Evolutionary conservation across 306 rosid species (phyloP).

Genomic region (Vigna trinervia): DNA sequence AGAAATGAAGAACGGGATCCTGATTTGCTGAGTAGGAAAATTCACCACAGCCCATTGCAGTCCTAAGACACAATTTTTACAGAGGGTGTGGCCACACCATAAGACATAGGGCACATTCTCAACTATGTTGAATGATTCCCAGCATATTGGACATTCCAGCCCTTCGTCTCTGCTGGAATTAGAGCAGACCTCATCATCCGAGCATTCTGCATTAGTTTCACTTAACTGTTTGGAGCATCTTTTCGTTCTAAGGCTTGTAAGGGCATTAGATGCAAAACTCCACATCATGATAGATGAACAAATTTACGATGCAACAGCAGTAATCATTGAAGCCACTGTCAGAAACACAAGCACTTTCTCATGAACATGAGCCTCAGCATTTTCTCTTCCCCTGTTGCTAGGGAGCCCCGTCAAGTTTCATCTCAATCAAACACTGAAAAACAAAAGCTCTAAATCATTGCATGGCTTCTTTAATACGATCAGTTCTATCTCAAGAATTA

Average conservation of each 20-base stretch:
- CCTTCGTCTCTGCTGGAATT: conserved; percentile 81
- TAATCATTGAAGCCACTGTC: conserved; percentile 41
- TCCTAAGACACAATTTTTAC: conserved; percentile 89
- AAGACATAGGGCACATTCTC: conserved; percentile 95
- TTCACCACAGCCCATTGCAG: conserved; percentile 84
- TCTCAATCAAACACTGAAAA: conserved; percentile 44
- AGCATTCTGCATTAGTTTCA: conserved; percentile 64
- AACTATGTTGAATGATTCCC: conserved; percentile 92
- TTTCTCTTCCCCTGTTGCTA: conserved; percentile 21
- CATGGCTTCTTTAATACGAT: not conserved
- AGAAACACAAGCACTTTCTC: conserved; percentile 27
- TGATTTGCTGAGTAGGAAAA: conserved; percentile 71
- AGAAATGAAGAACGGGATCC: conserved; percentile 69
- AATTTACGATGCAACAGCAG: conserved; percentile 32
- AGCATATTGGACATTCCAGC: conserved; percentile 92
- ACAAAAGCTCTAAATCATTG: not conserved
- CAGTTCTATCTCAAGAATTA: conserved; percentile 12
- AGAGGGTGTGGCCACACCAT: conserved; percentile 95
- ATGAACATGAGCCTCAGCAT: conserved; percentile 20
- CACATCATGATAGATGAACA: conserved; percentile 61
- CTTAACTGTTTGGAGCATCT: conserved; percentile 57
- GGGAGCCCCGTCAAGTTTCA: conserved; percentile 18
- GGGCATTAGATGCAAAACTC: conserved; percentile 75
- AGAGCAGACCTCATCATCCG: conserved; percentile 86
- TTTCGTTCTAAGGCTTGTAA: conserved; percentile 69